A percentile compares a stretch with the other conserved stretches of the same genome.
Conservation (phyloP, 2,329 filamentous ascomycete genomes). For the Penicillium brasilianum region DNA sequence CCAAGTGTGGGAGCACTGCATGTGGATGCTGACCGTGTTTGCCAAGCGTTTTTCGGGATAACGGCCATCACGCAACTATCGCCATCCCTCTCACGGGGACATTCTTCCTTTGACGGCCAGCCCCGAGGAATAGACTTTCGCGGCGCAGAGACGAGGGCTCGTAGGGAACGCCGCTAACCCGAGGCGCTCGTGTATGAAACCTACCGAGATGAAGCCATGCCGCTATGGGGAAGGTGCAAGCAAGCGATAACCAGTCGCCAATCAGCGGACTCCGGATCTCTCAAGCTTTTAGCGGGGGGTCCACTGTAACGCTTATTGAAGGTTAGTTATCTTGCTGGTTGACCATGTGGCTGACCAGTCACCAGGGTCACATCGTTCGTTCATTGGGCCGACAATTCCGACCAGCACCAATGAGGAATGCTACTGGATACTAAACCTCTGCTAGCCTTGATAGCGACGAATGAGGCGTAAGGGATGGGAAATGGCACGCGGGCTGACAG, state of each 20-base stretch:
- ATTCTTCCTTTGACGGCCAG: background rate
- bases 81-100: background rate
- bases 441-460: background rate
- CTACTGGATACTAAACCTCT: background rate
- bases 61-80: background rate
- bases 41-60: background rate
- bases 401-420: background rate
- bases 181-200: conserved; percentile 1
- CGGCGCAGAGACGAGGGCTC: background rate
- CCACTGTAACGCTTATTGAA: background rate
- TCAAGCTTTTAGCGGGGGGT: conserved; percentile 16
- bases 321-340: background rate
- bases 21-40: background rate
- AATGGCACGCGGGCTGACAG: background rate
- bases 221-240: conserved; percentile 12
- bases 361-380: conserved; percentile 1
- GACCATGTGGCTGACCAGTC: conserved; percentile 4
- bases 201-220: background rate
- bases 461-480: background rate
- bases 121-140: conserved; percentile 6
- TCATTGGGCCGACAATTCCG: background rate
- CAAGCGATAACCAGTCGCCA: conserved; percentile 4
- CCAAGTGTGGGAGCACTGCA: background rate
- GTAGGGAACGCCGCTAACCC: background rate
- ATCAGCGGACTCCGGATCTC: background rate